Conservation (phyloP, 768 basidiomycete species). For the Russula virescens region DNA sequence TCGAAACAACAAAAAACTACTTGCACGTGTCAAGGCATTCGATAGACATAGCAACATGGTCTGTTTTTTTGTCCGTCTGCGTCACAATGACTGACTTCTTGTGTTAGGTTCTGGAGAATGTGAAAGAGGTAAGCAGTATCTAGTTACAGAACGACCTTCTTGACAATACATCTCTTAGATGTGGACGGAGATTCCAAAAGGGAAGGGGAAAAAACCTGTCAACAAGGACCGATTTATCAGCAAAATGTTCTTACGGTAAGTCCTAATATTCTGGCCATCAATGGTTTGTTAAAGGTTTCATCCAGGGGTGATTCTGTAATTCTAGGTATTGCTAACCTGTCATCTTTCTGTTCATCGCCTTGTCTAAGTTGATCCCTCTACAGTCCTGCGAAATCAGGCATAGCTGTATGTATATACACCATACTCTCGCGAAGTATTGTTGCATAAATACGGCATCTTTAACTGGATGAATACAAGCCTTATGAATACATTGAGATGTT, state of each 20-base stretch:
- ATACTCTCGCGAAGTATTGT: background rate
- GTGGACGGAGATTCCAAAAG: constrained; percentile 99
- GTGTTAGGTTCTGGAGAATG: constrained; percentile 86
- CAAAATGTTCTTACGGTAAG: constrained; percentile 94
- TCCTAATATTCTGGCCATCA: constrained; percentile 16
- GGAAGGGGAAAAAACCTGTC: constrained; percentile 97
- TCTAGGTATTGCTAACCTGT: constrained; percentile 52
- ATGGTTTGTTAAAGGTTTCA: constrained; percentile 17
- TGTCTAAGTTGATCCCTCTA: constrained; percentile 28
- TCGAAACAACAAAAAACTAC: constrained; percentile 96
- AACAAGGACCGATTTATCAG: constrained; percentile 99
- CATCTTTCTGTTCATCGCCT: constrained; percentile 24
- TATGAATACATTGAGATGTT: background rate
- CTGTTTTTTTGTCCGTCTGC: constrained; percentile 28
- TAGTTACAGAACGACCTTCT: background rate
- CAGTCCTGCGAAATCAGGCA: constrained; percentile 74
- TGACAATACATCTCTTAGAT: constrained; percentile 48
- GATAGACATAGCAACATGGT: constrained; percentile 99
- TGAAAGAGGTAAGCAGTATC: constrained; percentile 71
- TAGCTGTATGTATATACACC: constrained; percentile 4
- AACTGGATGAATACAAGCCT: constrained; percentile 5
- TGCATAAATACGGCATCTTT: background rate
- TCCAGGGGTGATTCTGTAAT: constrained; percentile 94
- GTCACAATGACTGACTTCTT: constrained; percentile 16
- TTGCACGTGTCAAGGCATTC: constrained; percentile 95